These are phyloP conservation scores for Vitis hybrid DNA, from an alignment of 177 flowering plant genomes.

Conservation along the genomic window DNA sequence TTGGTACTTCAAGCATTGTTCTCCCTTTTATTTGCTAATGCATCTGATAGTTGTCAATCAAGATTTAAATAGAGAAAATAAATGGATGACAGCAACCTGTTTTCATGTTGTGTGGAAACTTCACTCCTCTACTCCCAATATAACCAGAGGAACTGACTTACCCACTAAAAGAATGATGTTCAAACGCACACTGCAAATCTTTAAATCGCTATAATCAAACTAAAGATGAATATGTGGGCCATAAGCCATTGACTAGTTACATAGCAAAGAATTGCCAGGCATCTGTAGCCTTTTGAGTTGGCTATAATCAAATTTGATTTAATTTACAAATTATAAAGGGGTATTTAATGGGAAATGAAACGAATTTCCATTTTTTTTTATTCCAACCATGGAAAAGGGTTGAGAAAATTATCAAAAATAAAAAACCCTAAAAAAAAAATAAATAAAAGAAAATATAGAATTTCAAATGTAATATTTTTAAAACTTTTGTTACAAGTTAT, in stretches of 20 bases:
- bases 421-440: no score
- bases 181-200: slow-evolving; percentile 5
- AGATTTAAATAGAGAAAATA: slow-evolving; percentile 7
- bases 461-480: no score
- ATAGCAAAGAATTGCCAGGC: slow-evolving; percentile 6
- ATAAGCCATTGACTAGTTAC: slow-evolving; percentile 3
- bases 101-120: slow-evolving; percentile 2
- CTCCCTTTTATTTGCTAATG: neutral
- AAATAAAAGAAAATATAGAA: no score
- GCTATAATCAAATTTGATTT: neutral
- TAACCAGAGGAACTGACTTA: neutral
- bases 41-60: slow-evolving; percentile 6
- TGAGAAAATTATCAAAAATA: no score
- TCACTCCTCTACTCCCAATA: neutral
- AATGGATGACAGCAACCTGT: neutral
- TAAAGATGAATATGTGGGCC: slow-evolving; percentile 9
- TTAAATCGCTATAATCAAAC: slow-evolving; percentile 8
- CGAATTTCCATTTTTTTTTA: no score
- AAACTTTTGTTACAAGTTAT: no score
- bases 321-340: no score
- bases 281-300: slow-evolving; percentile 9
- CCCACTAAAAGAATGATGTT: slow-evolving; percentile 9
- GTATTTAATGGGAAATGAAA: no score
- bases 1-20: neutral
- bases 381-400: no score